A percentile compares a stretch with the other conserved stretches of the same genome.
Conservation (phyloP, 768 basidiomycete species). For the Lentinus brumalis region DNA sequence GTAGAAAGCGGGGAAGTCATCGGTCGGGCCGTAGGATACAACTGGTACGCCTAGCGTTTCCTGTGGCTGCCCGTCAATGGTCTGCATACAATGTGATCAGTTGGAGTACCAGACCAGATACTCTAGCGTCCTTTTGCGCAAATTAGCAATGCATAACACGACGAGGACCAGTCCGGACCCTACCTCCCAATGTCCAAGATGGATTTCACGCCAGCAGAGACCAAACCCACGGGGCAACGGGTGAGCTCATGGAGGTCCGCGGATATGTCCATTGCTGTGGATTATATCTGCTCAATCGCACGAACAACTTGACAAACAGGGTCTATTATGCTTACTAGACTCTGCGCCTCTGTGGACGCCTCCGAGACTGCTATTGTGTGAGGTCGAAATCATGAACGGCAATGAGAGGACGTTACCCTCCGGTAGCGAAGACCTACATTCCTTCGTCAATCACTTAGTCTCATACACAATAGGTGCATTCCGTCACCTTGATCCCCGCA, state of each 20-base stretch:
- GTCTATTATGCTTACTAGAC: conserved; percentile 45
- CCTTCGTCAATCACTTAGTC: conserved; percentile 12
- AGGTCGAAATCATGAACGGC: neutral
- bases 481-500: conserved; percentile 79
- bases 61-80: conserved; percentile 38
- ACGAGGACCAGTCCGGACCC: conserved; percentile 3
- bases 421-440: conserved; percentile 82
- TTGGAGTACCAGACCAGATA: conserved; percentile 56
- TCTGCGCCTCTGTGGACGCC: conserved; percentile 84
- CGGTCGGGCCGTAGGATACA: conserved; percentile 68
- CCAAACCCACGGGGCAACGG: conserved; percentile 86
- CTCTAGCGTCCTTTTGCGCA: conserved; percentile 65
- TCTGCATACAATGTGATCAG: neutral
- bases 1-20: conserved; percentile 96
- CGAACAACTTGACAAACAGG: too few species aligned
- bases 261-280: conserved; percentile 88
- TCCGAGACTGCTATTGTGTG: conserved; percentile 54
- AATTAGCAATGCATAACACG: neutral
- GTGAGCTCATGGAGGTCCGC: conserved; percentile 91
- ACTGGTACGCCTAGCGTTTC: conserved; percentile 97
- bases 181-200: conserved; percentile 91
- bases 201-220: conserved; percentile 93
- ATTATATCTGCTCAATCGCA: neutral
- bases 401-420: conserved; percentile 61
- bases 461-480: conserved; percentile 9